phyloP scores from a whole-genome alignment of 345 rosid genomes.

The Clarkia xantiana region DNA sequence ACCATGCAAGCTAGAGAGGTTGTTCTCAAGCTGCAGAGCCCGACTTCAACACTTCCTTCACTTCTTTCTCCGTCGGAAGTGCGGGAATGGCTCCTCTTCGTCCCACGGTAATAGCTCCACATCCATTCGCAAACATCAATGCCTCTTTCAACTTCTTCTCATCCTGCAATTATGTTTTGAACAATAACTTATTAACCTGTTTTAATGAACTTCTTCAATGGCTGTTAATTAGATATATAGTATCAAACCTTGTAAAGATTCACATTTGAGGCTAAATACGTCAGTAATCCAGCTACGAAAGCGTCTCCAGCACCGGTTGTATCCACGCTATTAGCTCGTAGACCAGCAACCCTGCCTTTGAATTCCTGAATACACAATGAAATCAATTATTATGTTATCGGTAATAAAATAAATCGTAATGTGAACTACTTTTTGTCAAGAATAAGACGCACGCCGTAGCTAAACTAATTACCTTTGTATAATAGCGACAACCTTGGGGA shows the following conservation, averaged over 20 bases:
- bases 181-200: not conserved
- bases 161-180: conserved; percentile 30
- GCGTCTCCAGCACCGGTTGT: conserved; percentile 90
- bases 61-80: conserved; percentile 46
- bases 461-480: conserved; percentile 81
- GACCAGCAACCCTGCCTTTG: conserved; percentile 52
- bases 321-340: conserved; percentile 54
- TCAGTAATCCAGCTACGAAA: conserved; percentile 53
- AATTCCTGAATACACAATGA: conserved; percentile 24
- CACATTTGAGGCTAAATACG: conserved; percentile 42
- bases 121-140: conserved; percentile 70
- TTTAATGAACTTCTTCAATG: not conserved
- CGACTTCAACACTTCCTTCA: too few species aligned
- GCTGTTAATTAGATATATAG: too few species aligned
- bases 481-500: conserved; percentile 82
- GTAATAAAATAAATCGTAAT: too few species aligned
- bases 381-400: too few species aligned
- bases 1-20: too few species aligned
- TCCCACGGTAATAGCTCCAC: conserved; percentile 76
- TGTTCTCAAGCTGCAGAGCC: too few species aligned
- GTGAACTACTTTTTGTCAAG: too few species aligned
- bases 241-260: conserved; percentile 26
- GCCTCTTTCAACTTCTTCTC: conserved; percentile 68
- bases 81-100: conserved; percentile 96
- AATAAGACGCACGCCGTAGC: too few species aligned